Evolutionary conservation across 345 rosid genomes (phyloP).

Genomic region (Erucastrum elatum): DNA sequence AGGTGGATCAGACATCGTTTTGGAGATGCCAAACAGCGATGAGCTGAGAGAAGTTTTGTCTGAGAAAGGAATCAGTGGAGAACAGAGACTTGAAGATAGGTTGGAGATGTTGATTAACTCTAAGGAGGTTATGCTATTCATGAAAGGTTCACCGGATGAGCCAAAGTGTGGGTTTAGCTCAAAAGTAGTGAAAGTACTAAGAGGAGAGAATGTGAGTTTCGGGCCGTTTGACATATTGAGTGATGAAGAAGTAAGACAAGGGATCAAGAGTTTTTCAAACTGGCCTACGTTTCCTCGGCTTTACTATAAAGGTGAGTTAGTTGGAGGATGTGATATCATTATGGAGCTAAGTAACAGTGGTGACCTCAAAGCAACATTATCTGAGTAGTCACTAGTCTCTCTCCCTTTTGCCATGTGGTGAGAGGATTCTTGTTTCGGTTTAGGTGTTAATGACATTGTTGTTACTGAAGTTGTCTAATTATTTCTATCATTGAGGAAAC

Average conservation of each 20-base stretch:
- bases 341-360: constrained; percentile 69
- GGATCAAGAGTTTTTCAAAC: constrained; percentile 77
- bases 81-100: constrained; percentile 63
- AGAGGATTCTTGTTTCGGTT: no score
- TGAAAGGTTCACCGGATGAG: constrained; percentile 90
- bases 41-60: constrained; percentile 61
- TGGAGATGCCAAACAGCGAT: constrained; percentile 96
- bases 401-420: no score
- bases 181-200: constrained; percentile 77
- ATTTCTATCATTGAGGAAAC: no score
- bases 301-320: constrained; percentile 87
- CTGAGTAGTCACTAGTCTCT: constrained; percentile 49
- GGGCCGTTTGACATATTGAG: constrained; percentile 76
- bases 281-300: constrained; percentile 99
- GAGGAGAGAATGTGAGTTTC: constrained; percentile 66
- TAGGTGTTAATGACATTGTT: no score
- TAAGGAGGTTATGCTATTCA: constrained; percentile 85
- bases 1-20: constrained; percentile 89
- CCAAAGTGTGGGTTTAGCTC: constrained; percentile 96
- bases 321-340: constrained; percentile 94
- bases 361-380: constrained; percentile 76
- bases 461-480: no score
- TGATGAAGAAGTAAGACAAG: constrained; percentile 94
- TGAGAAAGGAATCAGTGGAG: constrained; percentile 60
- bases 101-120: constrained; percentile 58